These are phyloP conservation scores for Tripterygium wilfordii DNA, from an alignment of 177 flowering plant species.

Conservation along the genomic window DNA sequence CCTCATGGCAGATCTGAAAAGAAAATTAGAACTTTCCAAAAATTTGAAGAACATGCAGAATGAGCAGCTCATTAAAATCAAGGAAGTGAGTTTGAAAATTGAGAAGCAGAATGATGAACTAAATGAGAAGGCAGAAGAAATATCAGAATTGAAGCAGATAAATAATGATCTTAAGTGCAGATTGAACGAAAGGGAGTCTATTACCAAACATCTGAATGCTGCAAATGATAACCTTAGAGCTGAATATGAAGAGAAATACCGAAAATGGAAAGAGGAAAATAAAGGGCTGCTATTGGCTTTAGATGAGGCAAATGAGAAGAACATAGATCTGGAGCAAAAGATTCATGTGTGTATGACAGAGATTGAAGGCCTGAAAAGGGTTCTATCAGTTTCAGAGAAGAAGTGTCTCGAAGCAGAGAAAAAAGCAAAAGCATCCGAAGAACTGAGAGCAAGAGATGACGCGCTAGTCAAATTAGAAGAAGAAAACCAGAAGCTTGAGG, in stretches of 20 bases:
- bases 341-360: constrained; percentile 23
- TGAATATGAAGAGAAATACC: constrained; percentile 15
- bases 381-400: constrained; percentile 19
- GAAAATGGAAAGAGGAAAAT: constrained; percentile 21
- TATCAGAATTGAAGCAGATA: constrained; percentile 22
- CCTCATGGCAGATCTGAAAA: constrained; percentile 42
- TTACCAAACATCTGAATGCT: constrained; percentile 14
- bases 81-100: constrained; percentile 34
- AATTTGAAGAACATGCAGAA: constrained; percentile 40
- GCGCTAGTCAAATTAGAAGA: constrained; percentile 24
- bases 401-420: constrained; percentile 33
- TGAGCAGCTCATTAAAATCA: constrained; percentile 34
- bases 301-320: constrained; percentile 32
- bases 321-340: constrained; percentile 20
- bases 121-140: constrained; percentile 37
- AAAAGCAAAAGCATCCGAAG: constrained; percentile 17
- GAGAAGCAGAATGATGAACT: constrained; percentile 54
- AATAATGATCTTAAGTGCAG: constrained; percentile 20
- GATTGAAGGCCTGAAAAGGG: constrained; percentile 32
- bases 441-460: constrained; percentile 26
- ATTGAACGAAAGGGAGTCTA: constrained; percentile 24
- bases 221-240: constrained; percentile 31
- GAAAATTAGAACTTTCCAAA: constrained; percentile 38
- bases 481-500: constrained; percentile 23
- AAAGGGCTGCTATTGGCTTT: constrained; percentile 16